Base-by-base conservation (phyloP, 345 rosid genomes). In the Sonneratia caseolaris region DNA sequence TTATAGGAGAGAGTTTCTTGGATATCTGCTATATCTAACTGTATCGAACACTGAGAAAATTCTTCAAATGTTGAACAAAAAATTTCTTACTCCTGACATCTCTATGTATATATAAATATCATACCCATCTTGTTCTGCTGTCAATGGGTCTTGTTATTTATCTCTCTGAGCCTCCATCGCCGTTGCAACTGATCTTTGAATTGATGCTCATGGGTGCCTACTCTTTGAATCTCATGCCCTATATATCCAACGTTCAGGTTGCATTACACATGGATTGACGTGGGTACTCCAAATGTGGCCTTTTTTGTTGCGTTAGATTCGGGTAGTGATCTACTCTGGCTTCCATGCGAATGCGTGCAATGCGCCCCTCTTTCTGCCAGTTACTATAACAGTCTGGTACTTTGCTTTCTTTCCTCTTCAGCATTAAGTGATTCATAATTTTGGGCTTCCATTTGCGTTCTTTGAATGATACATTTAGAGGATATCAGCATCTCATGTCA, bases 301-400 rank as follows among this genome's bases (percentile, higher is more conserved):
- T 92, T 88, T 81, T 89, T 92, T 45, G 94, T 92, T 73, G 98
- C 96, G 14, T 74, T 92, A 83, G 98, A 92, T 73, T 75, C 83
- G 0, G 96, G 96, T 45, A 88, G 98, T 70, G 94, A 92, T 81
- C 85, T 90, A 9, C 85, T 92, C 68, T 92, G 98, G 96, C 77
- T 92, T 78, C 96, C 98, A 36, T 92, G 98, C 72, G 86, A 92
- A 70, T 92, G 98, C 71, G 71, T 86, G 48, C 92, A 86, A 74
- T 92, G 98, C 35, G 94, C 94, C 70, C 88, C 94, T 38, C 74
- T 90, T 53, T 85, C 90, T 37, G 84, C 96, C 67, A 75, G 82
- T 76, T 73, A 81, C 82, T 88, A 92, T 67, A 80, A 55, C 74
- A 83, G 80, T 76, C 79, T 88, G 94, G 98, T 92, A 86, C 53